Evolutionary conservation across 305 asterid genomes (phyloP), one percentile per base, ranked within the genome.

Genomic region (Fraxinus angustifolia): DNA sequence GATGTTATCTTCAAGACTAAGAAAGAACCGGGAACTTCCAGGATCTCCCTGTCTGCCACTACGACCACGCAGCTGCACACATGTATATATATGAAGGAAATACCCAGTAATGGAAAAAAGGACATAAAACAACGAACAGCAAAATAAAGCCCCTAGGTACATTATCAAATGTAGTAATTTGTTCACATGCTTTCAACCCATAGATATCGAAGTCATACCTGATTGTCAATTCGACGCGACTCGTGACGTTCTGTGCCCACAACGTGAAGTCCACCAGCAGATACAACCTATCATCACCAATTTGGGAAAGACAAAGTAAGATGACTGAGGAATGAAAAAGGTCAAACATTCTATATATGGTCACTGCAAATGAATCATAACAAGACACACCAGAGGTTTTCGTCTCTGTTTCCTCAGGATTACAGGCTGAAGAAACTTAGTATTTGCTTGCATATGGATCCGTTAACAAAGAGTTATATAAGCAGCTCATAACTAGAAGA

Each of bases 1-100:
- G 79, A 96, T 90, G 90, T 94, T 94, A 85, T 96, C 99, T 90
- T 96, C 99, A 74, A 96, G 99, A 86, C 99, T 96, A 78, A 96
- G 97, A 87, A 96, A 94, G 87, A 96, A 96, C 58, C 99, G 96
- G 72, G 99, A 94, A 91, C 99, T 93, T 88, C 99, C 99, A 79
- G 99, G 95, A 87, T 96, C 99, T 75, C 99, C 99, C 86, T 96
- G 99, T 86, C 99, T 91, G 88, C 99, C 99, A 90, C 98, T 96
- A 84, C 99, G 97, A 83, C 99, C 99, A 73, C 99, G 97, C 82
- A 96, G 92, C 99, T 96, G 89, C 87, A 89, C 53, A 80, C 76
- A 81, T 60, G 73, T 40, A 72, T 60, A 84, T 70, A 58, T 40
- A 42, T 67, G 12, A 74, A 85, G 79, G 75, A 81, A 84, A 81